Conservation (phyloP, 2,329 filamentous ascomycete genomes). For the Orbilia brochopaga region DNA sequence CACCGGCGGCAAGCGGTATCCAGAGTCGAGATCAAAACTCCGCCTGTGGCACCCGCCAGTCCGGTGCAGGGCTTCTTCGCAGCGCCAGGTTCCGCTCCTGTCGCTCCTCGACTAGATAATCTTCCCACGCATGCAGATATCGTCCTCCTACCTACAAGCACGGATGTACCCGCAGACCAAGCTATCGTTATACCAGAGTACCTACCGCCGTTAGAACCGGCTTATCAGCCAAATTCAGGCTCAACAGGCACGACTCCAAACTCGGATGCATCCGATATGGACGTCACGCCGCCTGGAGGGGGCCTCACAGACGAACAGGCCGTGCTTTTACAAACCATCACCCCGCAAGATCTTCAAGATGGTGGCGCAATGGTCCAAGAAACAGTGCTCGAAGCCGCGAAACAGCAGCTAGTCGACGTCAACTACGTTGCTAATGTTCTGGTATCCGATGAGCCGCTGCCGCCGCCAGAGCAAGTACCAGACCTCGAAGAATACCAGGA, state of each 20-base stretch:
- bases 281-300: background rate
- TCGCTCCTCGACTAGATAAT: background rate
- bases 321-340: conserved; percentile 9
- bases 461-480: background rate
- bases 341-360: background rate
- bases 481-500: conserved; percentile 4
- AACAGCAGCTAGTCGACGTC: conserved; percentile 8
- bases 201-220: background rate
- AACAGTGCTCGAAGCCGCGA: conserved; percentile 15
- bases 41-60: background rate
- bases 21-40: background rate
- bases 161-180: background rate
- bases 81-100: background rate
- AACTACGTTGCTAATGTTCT: background rate
- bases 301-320: conserved; percentile 21
- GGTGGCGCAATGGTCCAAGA: conserved; percentile 8
- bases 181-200: conserved; percentile 7
- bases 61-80: conserved; percentile 11
- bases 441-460: background rate
- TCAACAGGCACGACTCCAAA: background rate
- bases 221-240: background rate
- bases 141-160: background rate
- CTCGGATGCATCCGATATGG: too few species aligned
- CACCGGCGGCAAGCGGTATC: conserved; percentile 17
- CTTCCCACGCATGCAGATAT: background rate